Conservation (phyloP, 257 asterid species). For the Przewalskia tangutica region DNA sequence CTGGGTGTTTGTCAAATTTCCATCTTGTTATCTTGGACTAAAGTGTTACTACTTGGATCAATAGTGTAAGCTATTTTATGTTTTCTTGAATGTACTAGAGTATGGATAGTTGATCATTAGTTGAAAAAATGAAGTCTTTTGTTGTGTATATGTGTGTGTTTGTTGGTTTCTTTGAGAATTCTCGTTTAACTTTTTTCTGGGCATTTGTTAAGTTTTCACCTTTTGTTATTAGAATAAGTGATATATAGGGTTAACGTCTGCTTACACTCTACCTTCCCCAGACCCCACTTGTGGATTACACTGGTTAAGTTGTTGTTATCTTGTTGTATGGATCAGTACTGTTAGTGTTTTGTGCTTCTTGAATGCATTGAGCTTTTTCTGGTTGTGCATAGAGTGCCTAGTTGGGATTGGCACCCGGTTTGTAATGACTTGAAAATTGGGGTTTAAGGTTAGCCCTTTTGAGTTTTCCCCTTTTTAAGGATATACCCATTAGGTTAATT, state of each 20-base stretch:
- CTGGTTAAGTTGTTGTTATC: too few species aligned
- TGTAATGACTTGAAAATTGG: constrained; percentile 20
- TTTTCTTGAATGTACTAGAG: not conserved
- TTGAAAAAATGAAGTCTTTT: not conserved
- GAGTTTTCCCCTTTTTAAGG: not conserved
- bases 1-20: constrained; percentile 13
- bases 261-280: too few species aligned
- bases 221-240: constrained; percentile 5
- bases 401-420: too few species aligned
- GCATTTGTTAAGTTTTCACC: constrained; percentile 8
- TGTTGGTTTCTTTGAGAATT: not conserved
- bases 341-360: constrained; percentile 7
- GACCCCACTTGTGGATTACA: too few species aligned
- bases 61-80: not conserved
- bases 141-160: not conserved
- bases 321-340: not conserved
- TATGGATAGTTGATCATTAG: not conserved
- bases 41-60: not conserved
- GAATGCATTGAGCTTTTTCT: not conserved
- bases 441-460: not conserved
- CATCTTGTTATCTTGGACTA: constrained; percentile 1
- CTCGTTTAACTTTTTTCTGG: constrained; percentile 1
- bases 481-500: not conserved
- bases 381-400: not conserved
- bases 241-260: not conserved